Evolutionary conservation across 2,329 filamentous ascomycete species (phyloP).

Genomic region (Penicillium sp.): DNA sequence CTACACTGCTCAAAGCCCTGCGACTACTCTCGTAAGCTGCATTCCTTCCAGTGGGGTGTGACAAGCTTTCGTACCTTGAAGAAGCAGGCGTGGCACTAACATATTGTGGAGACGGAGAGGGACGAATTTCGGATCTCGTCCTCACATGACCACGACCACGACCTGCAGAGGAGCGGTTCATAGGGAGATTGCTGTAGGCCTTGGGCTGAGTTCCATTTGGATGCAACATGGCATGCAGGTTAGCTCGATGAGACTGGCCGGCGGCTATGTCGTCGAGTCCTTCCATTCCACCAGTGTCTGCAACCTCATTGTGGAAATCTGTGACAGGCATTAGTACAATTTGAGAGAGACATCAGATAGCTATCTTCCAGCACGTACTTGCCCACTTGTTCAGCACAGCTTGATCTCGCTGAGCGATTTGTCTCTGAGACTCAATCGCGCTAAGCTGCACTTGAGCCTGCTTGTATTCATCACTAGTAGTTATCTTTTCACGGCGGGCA

Average conservation of each 20-base stretch:
- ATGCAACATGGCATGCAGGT: conserved; percentile 1
- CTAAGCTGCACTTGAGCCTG: not conserved
- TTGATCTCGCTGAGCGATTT: not conserved
- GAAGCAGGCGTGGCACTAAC: not conserved
- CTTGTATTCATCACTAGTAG: not conserved
- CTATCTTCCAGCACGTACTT: not conserved
- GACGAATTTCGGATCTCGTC: not conserved
- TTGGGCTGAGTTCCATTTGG: not conserved
- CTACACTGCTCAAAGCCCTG: not conserved
- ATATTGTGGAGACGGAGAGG: not conserved
- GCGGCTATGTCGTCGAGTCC: not conserved
- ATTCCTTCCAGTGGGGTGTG: not conserved
- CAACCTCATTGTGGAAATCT: not conserved
- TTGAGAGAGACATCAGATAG: not conserved
- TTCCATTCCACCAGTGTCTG: not conserved
- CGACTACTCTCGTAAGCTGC: not conserved
- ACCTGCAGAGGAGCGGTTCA: not conserved
- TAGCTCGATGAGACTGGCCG: conserved; percentile 3
- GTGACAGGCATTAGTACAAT: not conserved
- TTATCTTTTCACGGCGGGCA: conserved; percentile 1
- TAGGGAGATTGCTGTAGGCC: not conserved
- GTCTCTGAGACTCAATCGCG: not conserved
- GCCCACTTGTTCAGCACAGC: conserved; percentile 1
- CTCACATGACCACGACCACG: not conserved
- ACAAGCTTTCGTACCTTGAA: not conserved